Conservation (phyloP, 2,329 filamentous ascomycete species). For the Cercospora zeina region DNA sequence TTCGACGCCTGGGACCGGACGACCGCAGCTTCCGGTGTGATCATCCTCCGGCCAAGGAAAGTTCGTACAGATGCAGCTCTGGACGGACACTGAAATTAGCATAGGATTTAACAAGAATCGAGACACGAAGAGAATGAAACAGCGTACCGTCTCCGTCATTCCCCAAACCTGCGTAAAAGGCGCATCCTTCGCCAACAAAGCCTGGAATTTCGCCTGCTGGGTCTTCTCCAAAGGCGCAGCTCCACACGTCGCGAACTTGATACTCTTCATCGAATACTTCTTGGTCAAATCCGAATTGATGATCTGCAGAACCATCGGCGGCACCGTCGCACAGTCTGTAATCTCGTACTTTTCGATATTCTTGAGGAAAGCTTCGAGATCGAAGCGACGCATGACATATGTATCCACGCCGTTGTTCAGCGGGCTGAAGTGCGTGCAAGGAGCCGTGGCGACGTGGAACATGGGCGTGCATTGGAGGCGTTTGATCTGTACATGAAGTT, state of each 20-base stretch:
- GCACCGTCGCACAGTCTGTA: slow-evolving; percentile 66
- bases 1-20: slow-evolving; percentile 63
- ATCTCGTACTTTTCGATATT: slow-evolving; percentile 70
- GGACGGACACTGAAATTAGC: slow-evolving; percentile 34
- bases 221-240: slow-evolving; percentile 76
- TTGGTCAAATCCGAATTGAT: slow-evolving; percentile 63
- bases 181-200: slow-evolving; percentile 57
- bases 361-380: slow-evolving; percentile 55
- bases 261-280: slow-evolving; percentile 70
- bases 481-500: slow-evolving; percentile 36
- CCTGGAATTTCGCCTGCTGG: slow-evolving; percentile 64
- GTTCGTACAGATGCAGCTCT: slow-evolving; percentile 62
- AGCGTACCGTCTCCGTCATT: slow-evolving; percentile 51
- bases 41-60: slow-evolving; percentile 64
- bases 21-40: slow-evolving; percentile 69
- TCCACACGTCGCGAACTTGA: slow-evolving; percentile 67
- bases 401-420: slow-evolving; percentile 41
- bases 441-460: slow-evolving; percentile 52
- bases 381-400: slow-evolving; percentile 52
- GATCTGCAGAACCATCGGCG: slow-evolving; percentile 67
- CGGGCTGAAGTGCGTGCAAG: slow-evolving; percentile 41
- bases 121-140: background rate
- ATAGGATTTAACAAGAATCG: background rate
- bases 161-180: slow-evolving; percentile 26
- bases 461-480: slow-evolving; percentile 50